Evolutionary conservation across 768 basidiomycete genomes (phyloP).

Genomic region (Dioszegia crocea): DNA sequence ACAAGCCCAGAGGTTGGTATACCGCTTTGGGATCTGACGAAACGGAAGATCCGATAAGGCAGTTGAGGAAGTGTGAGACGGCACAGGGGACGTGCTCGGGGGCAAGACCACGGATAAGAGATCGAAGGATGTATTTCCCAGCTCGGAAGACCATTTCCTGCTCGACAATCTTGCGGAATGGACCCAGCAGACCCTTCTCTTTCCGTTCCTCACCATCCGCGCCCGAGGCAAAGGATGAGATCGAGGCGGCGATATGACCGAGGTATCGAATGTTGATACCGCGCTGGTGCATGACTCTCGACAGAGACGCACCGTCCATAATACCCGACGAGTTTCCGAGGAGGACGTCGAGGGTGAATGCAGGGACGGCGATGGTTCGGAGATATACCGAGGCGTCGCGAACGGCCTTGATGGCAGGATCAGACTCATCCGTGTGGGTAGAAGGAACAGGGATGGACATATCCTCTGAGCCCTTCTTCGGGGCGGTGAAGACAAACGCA

Average conservation of each 20-base stretch:
- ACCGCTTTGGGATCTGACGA: slow-evolving; percentile 45
- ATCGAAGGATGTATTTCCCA: slow-evolving; percentile 51
- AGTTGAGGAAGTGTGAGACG: slow-evolving; percentile 54
- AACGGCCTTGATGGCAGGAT: slow-evolving; percentile 51
- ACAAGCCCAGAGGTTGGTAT: slow-evolving; percentile 44
- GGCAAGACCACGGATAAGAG: slow-evolving; percentile 44
- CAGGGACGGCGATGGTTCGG: slow-evolving; percentile 47
- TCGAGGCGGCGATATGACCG: slow-evolving; percentile 47
- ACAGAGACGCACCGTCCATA: slow-evolving; percentile 51
- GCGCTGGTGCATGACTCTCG: slow-evolving; percentile 48
- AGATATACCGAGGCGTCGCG: slow-evolving; percentile 52
- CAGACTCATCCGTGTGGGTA: slow-evolving; percentile 47
- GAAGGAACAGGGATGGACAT: slow-evolving; percentile 27
- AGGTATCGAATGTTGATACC: slow-evolving; percentile 56
- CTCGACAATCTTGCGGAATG: slow-evolving; percentile 36
- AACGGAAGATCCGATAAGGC: slow-evolving; percentile 49
- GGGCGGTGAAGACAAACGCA: slow-evolving; percentile 51
- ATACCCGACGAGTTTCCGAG: slow-evolving; percentile 40
- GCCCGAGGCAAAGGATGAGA: slow-evolving; percentile 40
- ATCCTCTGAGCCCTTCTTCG: slow-evolving; percentile 18
- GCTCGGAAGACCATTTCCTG: slow-evolving; percentile 54
- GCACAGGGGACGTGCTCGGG: slow-evolving; percentile 46
- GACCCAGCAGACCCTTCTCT: neutral
- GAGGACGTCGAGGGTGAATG: slow-evolving; percentile 48
- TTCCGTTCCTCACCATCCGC: slow-evolving; percentile 22